Evolutionary conservation across 2,329 filamentous ascomycete genomes (phyloP), one percentile per base, ranked within the genome.

Genomic region (Claviceps citrina): DNA sequence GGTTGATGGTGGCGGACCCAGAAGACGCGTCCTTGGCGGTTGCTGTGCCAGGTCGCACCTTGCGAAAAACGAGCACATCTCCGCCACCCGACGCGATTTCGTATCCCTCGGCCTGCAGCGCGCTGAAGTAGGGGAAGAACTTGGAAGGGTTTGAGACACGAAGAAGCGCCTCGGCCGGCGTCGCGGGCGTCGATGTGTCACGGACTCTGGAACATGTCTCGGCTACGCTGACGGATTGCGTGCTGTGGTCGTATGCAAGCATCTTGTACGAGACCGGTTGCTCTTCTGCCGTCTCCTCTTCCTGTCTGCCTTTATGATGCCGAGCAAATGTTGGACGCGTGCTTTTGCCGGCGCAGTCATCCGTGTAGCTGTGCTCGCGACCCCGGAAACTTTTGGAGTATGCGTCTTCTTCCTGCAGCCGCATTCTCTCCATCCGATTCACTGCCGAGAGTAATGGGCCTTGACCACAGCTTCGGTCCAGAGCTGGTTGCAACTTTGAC

Each of bases 41-140:
- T 36, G 42, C 42, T 2, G 50, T 46, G 7, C 45, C 46, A 8
- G 47, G 42, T 20, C 58, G 62, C 4, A 73, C 66, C 55, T 80
- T 78, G 46, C 74, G 75, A 51, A 83, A 80, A 4, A 84, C 68
- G 20, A 84, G 64, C 4, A 81, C 64, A 46, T 83, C 69, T 5
- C 69, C 70, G 36, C 65, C 65, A 1, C 76, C 78, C 2, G 77
- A 74, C 1, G 78, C 68, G 30, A 82, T 75, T 48, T 81, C 77
- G 45, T 76, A 84, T 0, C 78, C 79, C 41, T 78, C 64, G 0
- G 64, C 60, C 44, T 76, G 67, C 2, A 82, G 64, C 1, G 65
- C 56, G 3, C 64, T 61, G 42, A 84, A 76, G 47, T 81, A 67
- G 4, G 76, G 68, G 10, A 82, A 65, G 56, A 83, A 84, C 46